Conservation (phyloP, 306 rosid species). For the Rubus idaeus region DNA sequence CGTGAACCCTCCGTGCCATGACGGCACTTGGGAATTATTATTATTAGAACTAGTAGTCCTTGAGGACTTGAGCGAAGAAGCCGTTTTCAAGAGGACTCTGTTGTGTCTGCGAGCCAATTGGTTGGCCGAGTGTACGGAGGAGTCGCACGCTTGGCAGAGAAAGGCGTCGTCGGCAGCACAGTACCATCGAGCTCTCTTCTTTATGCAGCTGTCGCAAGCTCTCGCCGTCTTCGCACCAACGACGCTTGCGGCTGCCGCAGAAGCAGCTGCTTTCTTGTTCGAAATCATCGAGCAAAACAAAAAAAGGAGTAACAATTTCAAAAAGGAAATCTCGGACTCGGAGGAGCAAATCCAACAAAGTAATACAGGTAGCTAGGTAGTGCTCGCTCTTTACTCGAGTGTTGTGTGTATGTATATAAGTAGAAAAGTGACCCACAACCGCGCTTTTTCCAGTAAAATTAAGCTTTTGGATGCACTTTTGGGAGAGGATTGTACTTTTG, state of each 20-base stretch:
- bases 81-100: constrained; percentile 61
- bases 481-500: constrained; percentile 38
- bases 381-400: background rate
- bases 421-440: constrained; percentile 46
- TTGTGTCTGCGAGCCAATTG: constrained; percentile 68
- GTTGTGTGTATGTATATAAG: background rate
- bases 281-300: constrained; percentile 32
- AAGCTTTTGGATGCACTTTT: constrained; percentile 35
- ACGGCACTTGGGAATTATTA: constrained; percentile 27
- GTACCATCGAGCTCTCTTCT: constrained; percentile 87
- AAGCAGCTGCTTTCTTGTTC: constrained; percentile 28
- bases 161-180: constrained; percentile 98
- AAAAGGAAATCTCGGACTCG: background rate
- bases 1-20: constrained; percentile 73
- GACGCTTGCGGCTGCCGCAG: constrained; percentile 35
- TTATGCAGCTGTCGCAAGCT: constrained; percentile 89
- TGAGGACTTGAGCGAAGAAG: constrained; percentile 27
- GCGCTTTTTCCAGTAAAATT: constrained; percentile 52
- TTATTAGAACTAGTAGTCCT: background rate
- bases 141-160: constrained; percentile 80
- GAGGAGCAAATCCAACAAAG: background rate
- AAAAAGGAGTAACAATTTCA: background rate
- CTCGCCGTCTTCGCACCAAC: constrained; percentile 80
- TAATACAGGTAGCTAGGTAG: background rate
- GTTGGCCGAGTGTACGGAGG: constrained; percentile 84